These are phyloP conservation scores for Asterella californica DNA, from an alignment of 225 moss, liverwort and hornwort genomes.

Conservation along the genomic window DNA sequence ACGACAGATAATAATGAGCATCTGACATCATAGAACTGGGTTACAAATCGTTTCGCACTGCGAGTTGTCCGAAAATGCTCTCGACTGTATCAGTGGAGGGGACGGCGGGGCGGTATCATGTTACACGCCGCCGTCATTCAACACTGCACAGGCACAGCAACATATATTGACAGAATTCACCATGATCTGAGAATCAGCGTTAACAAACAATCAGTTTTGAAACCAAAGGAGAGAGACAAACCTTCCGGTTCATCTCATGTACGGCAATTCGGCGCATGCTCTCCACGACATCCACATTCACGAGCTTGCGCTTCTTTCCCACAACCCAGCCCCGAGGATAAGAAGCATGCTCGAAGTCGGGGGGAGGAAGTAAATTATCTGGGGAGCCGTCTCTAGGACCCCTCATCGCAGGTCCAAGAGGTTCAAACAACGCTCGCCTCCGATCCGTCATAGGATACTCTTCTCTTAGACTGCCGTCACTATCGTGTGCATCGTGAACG, in stretches of 20 bases:
- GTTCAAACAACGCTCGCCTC: constrained; percentile 91
- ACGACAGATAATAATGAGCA: not conserved
- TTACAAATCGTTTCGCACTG: not conserved
- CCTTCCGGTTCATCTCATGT: constrained; percentile 99
- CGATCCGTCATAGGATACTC: constrained; percentile 79
- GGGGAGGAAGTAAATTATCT: constrained; percentile 81
- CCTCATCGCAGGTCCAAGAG: constrained; percentile 68
- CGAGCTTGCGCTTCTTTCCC: constrained; percentile 96
- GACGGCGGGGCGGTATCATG: not conserved
- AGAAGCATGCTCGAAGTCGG: constrained; percentile 81
- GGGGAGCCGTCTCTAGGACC: constrained; percentile 81
- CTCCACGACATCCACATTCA: constrained; percentile 98
- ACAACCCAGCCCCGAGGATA: constrained; percentile 99
- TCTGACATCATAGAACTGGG: not conserved
- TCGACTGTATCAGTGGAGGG: not conserved
- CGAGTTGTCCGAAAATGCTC: not conserved
- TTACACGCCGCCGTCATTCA: too few relatives aligned
- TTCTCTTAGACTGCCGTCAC: constrained; percentile 46
- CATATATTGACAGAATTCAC: not conserved
- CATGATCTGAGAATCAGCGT: not conserved
- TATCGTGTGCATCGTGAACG: constrained; percentile 53
- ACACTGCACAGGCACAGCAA: not conserved
- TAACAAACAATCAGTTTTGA: not conserved
- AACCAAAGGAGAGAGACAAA: constrained; percentile 29
- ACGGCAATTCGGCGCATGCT: constrained; percentile 99